Percentiles rank a stretch among this genome's conserved stretches.
phyloP scores from a whole-genome alignment of 306 rosid genomes.

The Crotalaria pallida region DNA sequence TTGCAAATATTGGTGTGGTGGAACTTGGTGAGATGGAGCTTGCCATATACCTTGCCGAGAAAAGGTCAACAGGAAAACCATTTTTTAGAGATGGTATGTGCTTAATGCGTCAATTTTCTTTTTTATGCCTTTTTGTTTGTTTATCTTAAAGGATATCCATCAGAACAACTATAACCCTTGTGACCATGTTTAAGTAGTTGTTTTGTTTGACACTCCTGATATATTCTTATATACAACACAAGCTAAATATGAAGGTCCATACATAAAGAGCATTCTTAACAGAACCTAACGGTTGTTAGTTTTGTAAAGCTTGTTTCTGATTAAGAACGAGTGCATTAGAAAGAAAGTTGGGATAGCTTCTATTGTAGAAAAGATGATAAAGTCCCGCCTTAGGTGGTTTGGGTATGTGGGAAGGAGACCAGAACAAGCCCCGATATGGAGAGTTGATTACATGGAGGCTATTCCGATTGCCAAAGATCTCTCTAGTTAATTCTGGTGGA shows the following conservation, averaged over 20 bases:
- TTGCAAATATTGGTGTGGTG: conserved; percentile 63
- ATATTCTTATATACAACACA: neutral
- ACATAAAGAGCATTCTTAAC: neutral
- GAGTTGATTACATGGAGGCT: too few species aligned
- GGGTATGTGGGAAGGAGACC: too few species aligned
- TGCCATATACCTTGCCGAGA: conserved; percentile 63
- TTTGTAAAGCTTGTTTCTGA: conserved; percentile 1
- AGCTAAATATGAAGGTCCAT: neutral
- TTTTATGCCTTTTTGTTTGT: conserved; percentile 1
- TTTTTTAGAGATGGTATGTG: conserved; percentile 69
- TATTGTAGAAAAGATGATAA: too few species aligned
- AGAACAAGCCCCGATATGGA: too few species aligned
- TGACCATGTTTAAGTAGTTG: conserved; percentile 7
- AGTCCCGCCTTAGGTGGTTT: too few species aligned
- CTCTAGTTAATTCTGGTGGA: too few species aligned
- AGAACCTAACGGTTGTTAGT: neutral
- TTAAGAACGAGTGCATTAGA: too few species aligned
- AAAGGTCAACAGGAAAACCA: conserved; percentile 70
- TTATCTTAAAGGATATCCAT: neutral
- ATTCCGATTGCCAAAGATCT: too few species aligned
- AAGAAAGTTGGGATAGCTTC: too few species aligned
- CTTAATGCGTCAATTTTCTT: conserved; percentile 2
- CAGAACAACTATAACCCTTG: neutral
- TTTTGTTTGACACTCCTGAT: neutral
- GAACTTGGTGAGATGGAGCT: conserved; percentile 77